A percentile compares a stretch with the other conserved stretches of the same genome.
Conservation (phyloP, 129 eudicot species). For the Tagetes erecta region DNA sequence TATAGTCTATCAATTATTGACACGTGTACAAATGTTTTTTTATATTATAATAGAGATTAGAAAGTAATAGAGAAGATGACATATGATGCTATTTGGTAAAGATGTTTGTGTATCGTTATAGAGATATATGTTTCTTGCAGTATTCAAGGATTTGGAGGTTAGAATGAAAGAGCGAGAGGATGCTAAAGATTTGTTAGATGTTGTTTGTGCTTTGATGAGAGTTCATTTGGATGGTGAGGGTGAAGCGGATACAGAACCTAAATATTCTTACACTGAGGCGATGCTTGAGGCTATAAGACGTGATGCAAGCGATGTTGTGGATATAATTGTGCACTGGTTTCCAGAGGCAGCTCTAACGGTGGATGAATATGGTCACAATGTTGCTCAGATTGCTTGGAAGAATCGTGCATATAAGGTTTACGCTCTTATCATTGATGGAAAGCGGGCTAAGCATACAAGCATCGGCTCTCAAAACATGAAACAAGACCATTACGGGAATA, state of each 20-base stretch:
- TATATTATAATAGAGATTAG: too few relatives aligned
- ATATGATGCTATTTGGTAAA: too few relatives aligned
- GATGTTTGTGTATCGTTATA: too few relatives aligned
- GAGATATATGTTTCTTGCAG: background rate
- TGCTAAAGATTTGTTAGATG: background rate
- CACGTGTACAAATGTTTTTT: too few relatives aligned
- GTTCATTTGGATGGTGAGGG: background rate
- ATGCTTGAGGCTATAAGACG: background rate
- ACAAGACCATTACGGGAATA: background rate
- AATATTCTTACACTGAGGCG: background rate
- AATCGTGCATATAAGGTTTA: background rate
- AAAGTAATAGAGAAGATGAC: too few relatives aligned
- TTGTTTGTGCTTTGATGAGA: background rate
- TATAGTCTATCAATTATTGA: too few relatives aligned
- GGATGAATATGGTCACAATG: constrained; percentile 10
- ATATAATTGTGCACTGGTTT: background rate
- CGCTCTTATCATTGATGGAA: background rate
- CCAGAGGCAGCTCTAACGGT: background rate
- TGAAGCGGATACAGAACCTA: too few relatives aligned
- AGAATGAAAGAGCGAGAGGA: background rate
- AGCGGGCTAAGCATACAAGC: background rate
- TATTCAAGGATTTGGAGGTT: background rate
- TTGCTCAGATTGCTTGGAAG: background rate
- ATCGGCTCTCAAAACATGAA: background rate
- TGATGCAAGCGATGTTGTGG: constrained; percentile 5